Conservation (phyloP, 1,284 basidiomycete genomes). For the Puccinia triticina region DNA sequence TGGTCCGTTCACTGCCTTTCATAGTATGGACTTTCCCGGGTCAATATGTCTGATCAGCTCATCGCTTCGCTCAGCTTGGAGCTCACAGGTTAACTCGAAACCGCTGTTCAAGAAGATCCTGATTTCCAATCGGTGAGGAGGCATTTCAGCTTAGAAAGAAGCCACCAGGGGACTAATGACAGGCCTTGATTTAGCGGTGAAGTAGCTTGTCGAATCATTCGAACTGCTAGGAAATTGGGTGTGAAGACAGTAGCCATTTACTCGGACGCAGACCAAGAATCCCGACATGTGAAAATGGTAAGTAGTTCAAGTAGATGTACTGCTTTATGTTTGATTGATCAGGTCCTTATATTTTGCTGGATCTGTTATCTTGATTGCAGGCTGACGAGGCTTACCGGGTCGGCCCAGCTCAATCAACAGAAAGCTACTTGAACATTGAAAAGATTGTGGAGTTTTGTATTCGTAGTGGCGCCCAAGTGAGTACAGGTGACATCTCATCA, state of each 20-base stretch:
- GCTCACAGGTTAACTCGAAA: constrained; percentile 10
- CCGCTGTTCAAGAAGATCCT: constrained; percentile 42
- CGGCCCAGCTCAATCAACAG: constrained; percentile 80
- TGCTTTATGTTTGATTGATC: background rate
- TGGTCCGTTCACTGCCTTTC: background rate
- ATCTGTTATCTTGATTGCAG: constrained; percentile 61
- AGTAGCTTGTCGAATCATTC: constrained; percentile 88
- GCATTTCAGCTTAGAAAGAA: background rate
- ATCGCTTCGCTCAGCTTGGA: constrained; percentile 12
- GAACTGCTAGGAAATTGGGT: constrained; percentile 82
- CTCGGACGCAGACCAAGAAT: constrained; percentile 77
- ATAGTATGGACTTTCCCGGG: background rate
- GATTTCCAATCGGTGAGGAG: constrained; percentile 46
- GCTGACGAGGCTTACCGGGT: constrained; percentile 96
- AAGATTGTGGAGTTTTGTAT: constrained; percentile 82
- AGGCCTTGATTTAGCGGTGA: constrained; percentile 69
- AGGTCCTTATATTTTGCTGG: background rate
- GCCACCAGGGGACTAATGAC: background rate
- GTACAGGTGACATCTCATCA: constrained; percentile 46
- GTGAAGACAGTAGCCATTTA: constrained; percentile 88
- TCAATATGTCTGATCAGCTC: background rate
- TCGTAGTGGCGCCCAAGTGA: constrained; percentile 77
- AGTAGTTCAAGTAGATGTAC: background rate
- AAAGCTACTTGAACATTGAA: constrained; percentile 86
- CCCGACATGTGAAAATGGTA: constrained; percentile 70